Evolutionary conservation across 108 stramenopile genomes (phyloP), one percentile per base, ranked within the genome.

Genomic region (Skeletonema grethae): DNA sequence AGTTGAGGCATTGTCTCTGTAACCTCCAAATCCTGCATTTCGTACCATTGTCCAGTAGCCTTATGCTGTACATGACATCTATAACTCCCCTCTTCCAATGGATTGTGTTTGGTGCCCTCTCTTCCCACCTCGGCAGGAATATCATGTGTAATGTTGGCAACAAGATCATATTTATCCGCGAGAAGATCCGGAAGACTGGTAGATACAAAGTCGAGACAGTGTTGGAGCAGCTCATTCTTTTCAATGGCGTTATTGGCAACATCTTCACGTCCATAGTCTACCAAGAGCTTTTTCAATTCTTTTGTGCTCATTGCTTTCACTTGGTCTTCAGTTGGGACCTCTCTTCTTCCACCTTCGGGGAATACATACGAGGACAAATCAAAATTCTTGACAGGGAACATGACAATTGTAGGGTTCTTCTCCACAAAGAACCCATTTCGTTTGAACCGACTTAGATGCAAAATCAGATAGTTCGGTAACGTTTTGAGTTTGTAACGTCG

Each of bases 391-490:
- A 99, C 96, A 12, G 98, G 98, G 69, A 99, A 97, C 57, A 93
- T 89, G 31, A 99, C 97, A 78, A 99, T 98, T 18, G 98, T 98
- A 16, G 97, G 97, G 81, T 99, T 99, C 84, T 99, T 99, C 88
- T 99, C 99, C 15, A 86, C 82, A 25, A 80, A 87, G 70, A 96
- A 99, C 8, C 84, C 72, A 69, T 97, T 99, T 25, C 82, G 88
- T 56, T 91, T 95, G 85, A 99, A 99, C 15, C 99, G 89, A 30
- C 75, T 85, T 62, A 98, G 61, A 80, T 97, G 95, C 28, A 99
- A 67, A 24, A 99, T 86, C 3, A 99, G 76, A 77, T 97, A 98
- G 63, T 86, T 87, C 7, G 99, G 99, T 29, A 99, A 65, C n/a
- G 81, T 79, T 9, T 65, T 67, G 35, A 99, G 74, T 30, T 77